Evolutionary conservation across 2,329 filamentous ascomycete species (phyloP).

Genomic region (Diaporthe amygdali): DNA sequence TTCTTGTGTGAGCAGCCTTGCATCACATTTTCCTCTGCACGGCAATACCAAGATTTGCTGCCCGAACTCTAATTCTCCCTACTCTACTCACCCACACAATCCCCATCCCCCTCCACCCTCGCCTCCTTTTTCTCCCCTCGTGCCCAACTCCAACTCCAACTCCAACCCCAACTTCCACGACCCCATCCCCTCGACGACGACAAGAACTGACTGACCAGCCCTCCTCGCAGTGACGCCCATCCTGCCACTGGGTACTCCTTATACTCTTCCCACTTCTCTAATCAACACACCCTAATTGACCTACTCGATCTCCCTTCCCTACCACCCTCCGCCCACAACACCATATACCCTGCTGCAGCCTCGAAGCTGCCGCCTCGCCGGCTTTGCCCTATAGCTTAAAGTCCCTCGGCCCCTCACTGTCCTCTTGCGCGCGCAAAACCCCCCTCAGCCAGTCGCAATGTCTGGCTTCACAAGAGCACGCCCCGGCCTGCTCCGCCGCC

Average conservation of each 20-base stretch:
- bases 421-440: not conserved
- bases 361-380: not conserved
- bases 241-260: not conserved
- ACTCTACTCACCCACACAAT: not conserved
- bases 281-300: not conserved
- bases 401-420: not conserved
- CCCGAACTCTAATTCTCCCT: not conserved
- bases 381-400: not conserved
- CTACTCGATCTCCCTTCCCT: not conserved
- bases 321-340: not conserved
- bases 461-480: slow-evolving; percentile 31
- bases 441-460: slow-evolving; percentile 12
- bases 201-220: not conserved
- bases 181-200: too few relatives aligned
- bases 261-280: not conserved
- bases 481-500: slow-evolving; percentile 43
- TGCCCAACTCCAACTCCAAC: not conserved
- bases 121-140: not conserved
- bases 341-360: not conserved
- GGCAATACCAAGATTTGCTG: not conserved
- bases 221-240: not conserved
- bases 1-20: not conserved
- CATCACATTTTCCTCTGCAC: not conserved
- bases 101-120: not conserved
- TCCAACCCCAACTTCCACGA: too few relatives aligned